These are phyloP conservation scores for Chlamydomonas incerta DNA, from an alignment of 139 green algal genomes.

Conservation along the genomic window DNA sequence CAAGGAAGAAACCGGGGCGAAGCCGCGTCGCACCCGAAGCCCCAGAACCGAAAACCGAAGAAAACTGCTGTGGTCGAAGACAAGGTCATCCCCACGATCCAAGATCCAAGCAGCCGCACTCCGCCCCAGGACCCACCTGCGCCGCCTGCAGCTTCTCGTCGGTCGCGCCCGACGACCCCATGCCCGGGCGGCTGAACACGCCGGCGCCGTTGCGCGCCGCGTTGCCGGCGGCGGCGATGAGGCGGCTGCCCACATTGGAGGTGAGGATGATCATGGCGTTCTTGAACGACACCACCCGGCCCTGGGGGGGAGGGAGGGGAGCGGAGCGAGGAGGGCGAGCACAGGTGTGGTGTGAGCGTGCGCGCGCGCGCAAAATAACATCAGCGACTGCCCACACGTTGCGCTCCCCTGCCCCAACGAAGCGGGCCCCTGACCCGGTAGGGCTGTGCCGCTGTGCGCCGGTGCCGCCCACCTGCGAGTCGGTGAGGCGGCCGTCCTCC, in stretches of 20 bases:
- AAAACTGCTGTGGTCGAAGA: too few relatives aligned
- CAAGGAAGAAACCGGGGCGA: background rate
- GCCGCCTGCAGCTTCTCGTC: background rate
- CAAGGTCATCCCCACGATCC: too few relatives aligned
- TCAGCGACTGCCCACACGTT: too few relatives aligned
- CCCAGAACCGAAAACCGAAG: too few relatives aligned
- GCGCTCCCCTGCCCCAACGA: too few relatives aligned
- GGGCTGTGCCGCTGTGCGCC: too few relatives aligned
- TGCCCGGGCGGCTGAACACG: background rate
- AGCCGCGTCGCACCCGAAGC: too few relatives aligned
- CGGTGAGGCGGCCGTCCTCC: slow-evolving; percentile 95
- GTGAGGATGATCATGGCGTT: slow-evolving; percentile 94
- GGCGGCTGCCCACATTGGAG: slow-evolving; percentile 89
- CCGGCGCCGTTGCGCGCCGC: background rate
- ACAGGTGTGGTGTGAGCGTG: too few relatives aligned
- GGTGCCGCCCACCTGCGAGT: slow-evolving; percentile 83
- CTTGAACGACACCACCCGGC: slow-evolving; percentile 94
- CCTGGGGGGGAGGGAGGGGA: slow-evolving; percentile 57
- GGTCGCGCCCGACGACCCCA: background rate
- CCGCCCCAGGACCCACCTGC: background rate
- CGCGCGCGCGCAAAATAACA: too few relatives aligned
- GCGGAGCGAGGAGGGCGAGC: too few relatives aligned
- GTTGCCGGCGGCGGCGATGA: slow-evolving; percentile 67
- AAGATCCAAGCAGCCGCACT: too few relatives aligned
- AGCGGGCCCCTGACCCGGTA: too few relatives aligned